phyloP scores from a whole-genome alignment of 2,329 filamentous ascomycete genomes.

The Orbilia oligospora region DNA sequence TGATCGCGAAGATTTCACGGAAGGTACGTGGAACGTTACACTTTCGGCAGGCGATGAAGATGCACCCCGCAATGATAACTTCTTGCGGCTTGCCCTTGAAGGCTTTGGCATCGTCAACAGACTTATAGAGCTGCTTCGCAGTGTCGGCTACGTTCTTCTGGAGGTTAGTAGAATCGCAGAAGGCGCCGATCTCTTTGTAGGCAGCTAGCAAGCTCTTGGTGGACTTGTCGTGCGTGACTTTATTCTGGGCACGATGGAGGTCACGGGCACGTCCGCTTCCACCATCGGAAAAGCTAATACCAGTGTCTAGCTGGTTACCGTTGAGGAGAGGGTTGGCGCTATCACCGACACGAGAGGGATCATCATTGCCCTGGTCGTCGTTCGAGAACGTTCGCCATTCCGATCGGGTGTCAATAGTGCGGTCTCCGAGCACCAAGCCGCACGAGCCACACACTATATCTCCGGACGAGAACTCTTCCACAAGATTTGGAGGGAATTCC shows the following conservation, averaged over 20 bases:
- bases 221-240: constrained; percentile 83
- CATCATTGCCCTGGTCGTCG: constrained; percentile 95
- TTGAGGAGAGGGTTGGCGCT: constrained; percentile 90
- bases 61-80: constrained; percentile 92
- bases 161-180: constrained; percentile 88
- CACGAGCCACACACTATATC: constrained; percentile 95
- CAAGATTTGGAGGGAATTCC: constrained; percentile 89
- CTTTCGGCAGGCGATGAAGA: constrained; percentile 97
- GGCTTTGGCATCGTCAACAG: constrained; percentile 89
- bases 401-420: constrained; percentile 93
- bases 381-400: constrained; percentile 99
- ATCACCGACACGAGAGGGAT: constrained; percentile 97
- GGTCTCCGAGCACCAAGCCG: constrained; percentile 88
- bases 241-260: constrained; percentile 86
- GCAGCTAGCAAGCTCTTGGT: constrained; percentile 86
- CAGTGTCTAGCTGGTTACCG: constrained; percentile 88
- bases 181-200: constrained; percentile 86
- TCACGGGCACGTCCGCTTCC: constrained; percentile 79
- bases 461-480: constrained; percentile 91
- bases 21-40: constrained; percentile 89
- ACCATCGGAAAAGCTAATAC: constrained; percentile 85
- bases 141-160: constrained; percentile 86
- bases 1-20: constrained; percentile 92
- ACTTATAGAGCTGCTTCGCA: constrained; percentile 95
- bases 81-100: constrained; percentile 97